Conservation (phyloP, 169 alveolate genomes). For the Eimeria maxima region DNA sequence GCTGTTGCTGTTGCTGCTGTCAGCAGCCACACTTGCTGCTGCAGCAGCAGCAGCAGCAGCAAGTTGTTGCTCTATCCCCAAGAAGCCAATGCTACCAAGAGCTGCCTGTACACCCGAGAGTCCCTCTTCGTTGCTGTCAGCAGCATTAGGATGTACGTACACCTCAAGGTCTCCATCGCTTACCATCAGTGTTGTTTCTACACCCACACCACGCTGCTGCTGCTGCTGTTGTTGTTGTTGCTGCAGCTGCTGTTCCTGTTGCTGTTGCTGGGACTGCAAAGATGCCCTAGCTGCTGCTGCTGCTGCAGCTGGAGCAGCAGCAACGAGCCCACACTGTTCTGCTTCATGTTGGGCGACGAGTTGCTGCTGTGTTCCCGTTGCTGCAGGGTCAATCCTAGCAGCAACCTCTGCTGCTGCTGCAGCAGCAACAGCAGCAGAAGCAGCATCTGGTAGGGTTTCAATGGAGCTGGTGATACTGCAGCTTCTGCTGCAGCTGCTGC, state of each 20-base stretch:
- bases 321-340: neutral
- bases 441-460: neutral
- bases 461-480: neutral
- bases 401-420: neutral
- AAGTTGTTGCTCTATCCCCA: constrained; percentile 21
- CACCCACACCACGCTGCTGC: neutral
- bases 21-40: neutral
- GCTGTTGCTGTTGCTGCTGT: constrained; percentile 33
- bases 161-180: neutral
- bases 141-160: neutral
- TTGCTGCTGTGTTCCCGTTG: neutral
- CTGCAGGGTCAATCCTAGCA: neutral
- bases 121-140: neutral
- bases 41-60: constrained; percentile 57
- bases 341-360: neutral
- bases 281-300: neutral
- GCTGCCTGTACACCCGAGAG: constrained; percentile 27
- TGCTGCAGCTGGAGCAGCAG: neutral
- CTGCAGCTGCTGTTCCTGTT: constrained; percentile 11
- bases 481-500: neutral
- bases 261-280: neutral
- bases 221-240: constrained; percentile 3
- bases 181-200: neutral
- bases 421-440: neutral
- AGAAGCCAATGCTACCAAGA: neutral